A percentile compares a stretch with the other conserved stretches of the same genome.
These are phyloP conservation scores for Ilex asprella DNA, from an alignment of 257 asterid species.

Conservation along the genomic window DNA sequence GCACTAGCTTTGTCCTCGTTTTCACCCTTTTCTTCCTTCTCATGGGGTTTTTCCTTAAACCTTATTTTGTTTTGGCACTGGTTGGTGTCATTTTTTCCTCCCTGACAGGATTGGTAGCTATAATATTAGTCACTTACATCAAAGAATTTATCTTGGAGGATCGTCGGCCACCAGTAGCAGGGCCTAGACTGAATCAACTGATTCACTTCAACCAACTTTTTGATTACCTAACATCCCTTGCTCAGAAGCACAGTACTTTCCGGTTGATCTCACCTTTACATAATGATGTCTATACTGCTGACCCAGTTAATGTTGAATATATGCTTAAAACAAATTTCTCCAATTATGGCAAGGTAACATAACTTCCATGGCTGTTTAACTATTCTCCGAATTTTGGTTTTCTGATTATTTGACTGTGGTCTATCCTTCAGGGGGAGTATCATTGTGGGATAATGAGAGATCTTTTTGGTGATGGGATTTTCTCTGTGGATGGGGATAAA, in stretches of 20 bases:
- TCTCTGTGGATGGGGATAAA: slow-evolving; percentile 51
- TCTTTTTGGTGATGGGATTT: slow-evolving; percentile 65
- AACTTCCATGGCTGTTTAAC: neutral
- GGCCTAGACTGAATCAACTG: neutral
- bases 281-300: slow-evolving; percentile 46
- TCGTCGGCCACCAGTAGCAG: neutral
- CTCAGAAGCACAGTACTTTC: slow-evolving; percentile 40
- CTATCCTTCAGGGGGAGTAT: slow-evolving; percentile 30
- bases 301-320: slow-evolving; percentile 55
- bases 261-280: slow-evolving; percentile 34
- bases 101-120: neutral
- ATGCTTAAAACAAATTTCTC: slow-evolving; percentile 55
- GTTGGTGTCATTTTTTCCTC: neutral
- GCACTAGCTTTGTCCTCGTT: neutral
- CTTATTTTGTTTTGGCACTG: neutral
- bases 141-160: neutral
- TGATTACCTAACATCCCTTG: slow-evolving; percentile 39
- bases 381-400: neutral
- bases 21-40: neutral
- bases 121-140: neutral
- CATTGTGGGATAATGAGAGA: slow-evolving; percentile 45
- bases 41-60: neutral
- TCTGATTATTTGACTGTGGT: neutral
- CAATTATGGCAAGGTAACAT: slow-evolving; percentile 54
- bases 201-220: slow-evolving; percentile 24